A percentile compares a stretch with the other conserved stretches of the same genome.
phyloP scores from a whole-genome alignment of 805 yeast genomes.

The Myxozyma neglecta region DNA sequence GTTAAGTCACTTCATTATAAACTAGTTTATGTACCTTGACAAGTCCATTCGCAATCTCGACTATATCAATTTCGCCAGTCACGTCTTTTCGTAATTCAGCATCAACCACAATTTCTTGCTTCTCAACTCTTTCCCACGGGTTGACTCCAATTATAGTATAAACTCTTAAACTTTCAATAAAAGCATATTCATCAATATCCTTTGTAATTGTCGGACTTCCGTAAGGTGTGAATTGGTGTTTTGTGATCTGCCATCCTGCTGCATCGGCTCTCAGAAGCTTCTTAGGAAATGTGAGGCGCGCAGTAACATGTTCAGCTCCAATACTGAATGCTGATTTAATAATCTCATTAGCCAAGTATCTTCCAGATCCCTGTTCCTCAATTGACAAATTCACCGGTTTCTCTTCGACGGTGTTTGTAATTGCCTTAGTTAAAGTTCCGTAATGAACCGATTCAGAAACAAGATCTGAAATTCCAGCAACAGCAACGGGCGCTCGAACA shows the following conservation, averaged over 20 bases:
- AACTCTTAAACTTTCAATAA: constrained; percentile 55
- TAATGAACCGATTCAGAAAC: constrained; percentile 81
- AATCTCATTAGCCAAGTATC: constrained; percentile 50
- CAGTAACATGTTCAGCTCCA: constrained; percentile 50
- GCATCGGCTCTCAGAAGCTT: constrained; percentile 60
- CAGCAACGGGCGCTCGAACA: constrained; percentile 63
- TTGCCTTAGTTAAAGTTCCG: constrained; percentile 72
- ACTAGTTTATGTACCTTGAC: constrained; percentile 43
- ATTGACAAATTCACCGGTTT: constrained; percentile 41
- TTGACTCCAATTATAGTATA: constrained; percentile 90
- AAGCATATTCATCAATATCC: constrained; percentile 37
- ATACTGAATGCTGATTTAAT: constrained; percentile 48
- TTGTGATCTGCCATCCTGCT: constrained; percentile 46
- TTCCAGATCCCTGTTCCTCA: constrained; percentile 31
- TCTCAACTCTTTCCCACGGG: constrained; percentile 79
- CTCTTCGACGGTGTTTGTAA: constrained; percentile 53
- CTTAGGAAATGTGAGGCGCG: constrained; percentile 50
- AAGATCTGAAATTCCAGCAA: constrained; percentile 81
- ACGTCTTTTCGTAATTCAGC: constrained; percentile 47
- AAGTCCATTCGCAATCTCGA: constrained; percentile 48
- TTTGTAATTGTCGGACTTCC: constrained; percentile 17
- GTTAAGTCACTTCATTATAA: not conserved
- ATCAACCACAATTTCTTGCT: constrained; percentile 71
- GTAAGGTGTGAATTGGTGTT: constrained; percentile 37
- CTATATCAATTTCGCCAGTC: constrained; percentile 14